Evolutionary conservation across 2,329 filamentous ascomycete species (phyloP).

Genomic region (Thielaviopsis ethacetica): DNA sequence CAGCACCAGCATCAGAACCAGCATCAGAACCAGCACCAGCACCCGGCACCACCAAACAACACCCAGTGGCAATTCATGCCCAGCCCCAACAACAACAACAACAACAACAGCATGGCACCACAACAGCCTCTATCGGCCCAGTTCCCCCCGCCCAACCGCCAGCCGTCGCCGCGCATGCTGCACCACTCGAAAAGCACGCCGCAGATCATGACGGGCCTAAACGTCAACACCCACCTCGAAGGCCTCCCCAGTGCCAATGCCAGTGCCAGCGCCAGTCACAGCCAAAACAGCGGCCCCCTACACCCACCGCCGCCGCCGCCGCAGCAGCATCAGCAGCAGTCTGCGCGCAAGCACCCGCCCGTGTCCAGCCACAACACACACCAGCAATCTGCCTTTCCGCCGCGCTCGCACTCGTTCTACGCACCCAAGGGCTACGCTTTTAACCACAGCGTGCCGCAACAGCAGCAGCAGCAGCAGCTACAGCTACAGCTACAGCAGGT

Average conservation of each 20-base stretch:
- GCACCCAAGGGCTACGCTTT: slow-evolving; percentile 1
- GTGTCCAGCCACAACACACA: not conserved
- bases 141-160: not conserved
- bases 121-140: not conserved
- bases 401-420: slow-evolving; percentile 9
- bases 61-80: not conserved
- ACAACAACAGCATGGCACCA: not conserved
- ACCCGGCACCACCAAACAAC: not conserved
- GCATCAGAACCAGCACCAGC: not conserved
- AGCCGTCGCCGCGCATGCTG: not conserved
- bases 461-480: too few species aligned
- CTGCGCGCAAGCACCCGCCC: not conserved
- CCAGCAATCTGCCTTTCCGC: slow-evolving; percentile 3
- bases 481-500: too few species aligned
- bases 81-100: not conserved
- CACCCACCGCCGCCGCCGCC: too few species aligned
- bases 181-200: slow-evolving; percentile 10
- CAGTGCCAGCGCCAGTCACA: not conserved
- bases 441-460: not conserved
- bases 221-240: not conserved
- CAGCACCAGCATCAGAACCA: not conserved
- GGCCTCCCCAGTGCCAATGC: not conserved
- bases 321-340: not conserved
- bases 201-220: slow-evolving; percentile 1
- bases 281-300: not conserved